phyloP scores from a whole-genome alignment of 257 asterid genomes.

The Lantana camara region DNA sequence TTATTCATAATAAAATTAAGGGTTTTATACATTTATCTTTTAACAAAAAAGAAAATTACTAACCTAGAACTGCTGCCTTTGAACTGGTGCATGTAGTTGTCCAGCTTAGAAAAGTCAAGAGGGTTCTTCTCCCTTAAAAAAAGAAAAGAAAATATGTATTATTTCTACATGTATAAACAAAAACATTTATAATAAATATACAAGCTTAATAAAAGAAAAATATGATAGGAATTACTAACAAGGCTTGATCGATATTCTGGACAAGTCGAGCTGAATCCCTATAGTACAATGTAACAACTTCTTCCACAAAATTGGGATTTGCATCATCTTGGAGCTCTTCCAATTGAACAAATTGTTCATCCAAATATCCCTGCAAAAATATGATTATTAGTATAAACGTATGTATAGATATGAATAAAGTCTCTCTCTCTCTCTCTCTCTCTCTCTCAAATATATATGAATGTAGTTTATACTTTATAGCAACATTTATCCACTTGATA shows the following conservation, averaged over 20 bases:
- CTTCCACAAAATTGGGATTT: conserved; percentile 79
- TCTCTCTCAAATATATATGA: no score
- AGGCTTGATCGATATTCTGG: conserved; percentile 57
- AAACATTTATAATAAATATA: neutral
- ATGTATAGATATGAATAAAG: no score
- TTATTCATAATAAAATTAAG: conserved; percentile 14
- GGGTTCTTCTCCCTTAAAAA: conserved; percentile 43
- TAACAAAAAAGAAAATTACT: neutral
- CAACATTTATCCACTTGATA: neutral
- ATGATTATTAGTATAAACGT: neutral
- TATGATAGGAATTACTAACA: conserved; percentile 43
- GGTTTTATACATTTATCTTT: conserved; percentile 35
- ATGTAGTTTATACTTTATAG: no score
- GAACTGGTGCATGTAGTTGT: conserved; percentile 70
- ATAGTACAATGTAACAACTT: conserved; percentile 69
- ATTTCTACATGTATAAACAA: neutral
- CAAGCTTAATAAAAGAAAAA: neutral
- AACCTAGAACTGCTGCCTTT: conserved; percentile 81
- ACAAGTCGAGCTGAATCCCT: conserved; percentile 59
- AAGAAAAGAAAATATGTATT: neutral
- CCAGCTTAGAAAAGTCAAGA: conserved; percentile 56
- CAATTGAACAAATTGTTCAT: conserved; percentile 67
- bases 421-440: no score
- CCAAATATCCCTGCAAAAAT: conserved; percentile 61
- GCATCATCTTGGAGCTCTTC: conserved; percentile 82